phyloP scores from a whole-genome alignment of 164 flowering plant species.

The Vitis cinerea region DNA sequence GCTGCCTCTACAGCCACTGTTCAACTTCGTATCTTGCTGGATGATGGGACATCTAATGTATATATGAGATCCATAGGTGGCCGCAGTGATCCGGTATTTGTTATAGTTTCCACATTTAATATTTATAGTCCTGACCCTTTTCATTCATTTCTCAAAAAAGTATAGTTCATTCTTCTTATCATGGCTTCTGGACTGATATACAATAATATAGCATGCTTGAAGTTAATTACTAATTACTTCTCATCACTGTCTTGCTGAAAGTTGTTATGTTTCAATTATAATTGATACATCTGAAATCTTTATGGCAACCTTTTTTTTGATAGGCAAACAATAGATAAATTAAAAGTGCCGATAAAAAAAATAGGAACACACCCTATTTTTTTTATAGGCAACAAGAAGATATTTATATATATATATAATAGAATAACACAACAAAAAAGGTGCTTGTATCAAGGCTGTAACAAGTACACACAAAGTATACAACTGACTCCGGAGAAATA shows the following conservation, averaged over 20 bases:
- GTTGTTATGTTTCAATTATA: too few relatives aligned
- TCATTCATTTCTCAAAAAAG: not conserved
- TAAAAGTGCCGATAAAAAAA: too few relatives aligned
- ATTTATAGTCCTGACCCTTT: not conserved
- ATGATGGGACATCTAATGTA: constrained; percentile 95
- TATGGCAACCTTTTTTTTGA: too few relatives aligned
- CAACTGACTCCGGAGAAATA: too few relatives aligned
- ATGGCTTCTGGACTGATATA: not conserved
- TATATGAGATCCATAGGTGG: constrained; percentile 83
- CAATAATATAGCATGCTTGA: constrained; percentile 1
- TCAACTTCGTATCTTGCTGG: constrained; percentile 91
- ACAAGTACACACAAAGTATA: too few relatives aligned
- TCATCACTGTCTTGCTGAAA: not conserved
- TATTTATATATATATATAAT: too few relatives aligned
- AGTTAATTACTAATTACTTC: not conserved
- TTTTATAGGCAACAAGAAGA: too few relatives aligned
- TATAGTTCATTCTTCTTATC: not conserved
- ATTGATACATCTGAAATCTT: too few relatives aligned
- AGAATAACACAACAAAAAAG: too few relatives aligned
- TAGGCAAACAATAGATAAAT: too few relatives aligned
- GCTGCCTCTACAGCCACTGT: constrained; percentile 89
- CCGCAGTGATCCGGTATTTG: constrained; percentile 81
- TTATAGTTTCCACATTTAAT: not conserved
- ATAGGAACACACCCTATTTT: too few relatives aligned
- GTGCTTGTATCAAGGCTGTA: too few relatives aligned